Base-by-base conservation (phyloP, 2,329 filamentous ascomycete species). In the Cladosporium sp. region DNA sequence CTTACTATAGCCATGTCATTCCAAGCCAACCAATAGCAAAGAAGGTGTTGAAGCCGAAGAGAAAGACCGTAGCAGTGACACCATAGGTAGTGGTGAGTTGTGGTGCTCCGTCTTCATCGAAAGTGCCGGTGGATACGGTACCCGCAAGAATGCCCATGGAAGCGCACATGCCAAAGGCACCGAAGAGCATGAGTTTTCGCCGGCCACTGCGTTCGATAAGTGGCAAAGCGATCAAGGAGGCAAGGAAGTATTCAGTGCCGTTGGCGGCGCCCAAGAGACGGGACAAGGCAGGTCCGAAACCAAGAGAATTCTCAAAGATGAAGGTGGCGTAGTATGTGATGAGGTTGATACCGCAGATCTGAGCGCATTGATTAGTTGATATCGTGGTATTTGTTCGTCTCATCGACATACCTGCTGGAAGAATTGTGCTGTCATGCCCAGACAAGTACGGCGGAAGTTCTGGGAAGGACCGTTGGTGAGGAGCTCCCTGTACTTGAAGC, bases 111-210 rank as follows among this genome's bases (percentile, higher is more conserved):
- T 40, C 38, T 15, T 40, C 38, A 7, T 39, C 51, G 22, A 57
- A 57, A 45, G 55, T 54, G 6, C 35, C 36, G 2, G 41, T 41
- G 8, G 47, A 47, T 13, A 59, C 33, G 33, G 49, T 54, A 2
- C 54, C 51, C 7, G 55, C 54, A 18, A 57, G 52, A 36, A 61
- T 52, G 32, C 59, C 48, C 42, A 62, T 54, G 20, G 47, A 57
- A 13, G 55, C 41, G 13, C 49, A 59, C 59, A 62, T 62, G n/a
- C 61, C 60, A 6, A 53, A 56, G 0, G 79, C 78, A 49, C 84
- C 84, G 52, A 85, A 78, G 13, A 88, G 68, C 82, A 88, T 86
- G 53, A 88, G 75, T 60, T 78, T 78, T n/a, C 84, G 77, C 19
- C 84, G 69, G 22, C 71, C 71, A 43, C 72, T 63, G 36, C 64